phyloP scores from a whole-genome alignment of 176 grass and related monocot species.

The Hsuehochloa calcarea region DNA sequence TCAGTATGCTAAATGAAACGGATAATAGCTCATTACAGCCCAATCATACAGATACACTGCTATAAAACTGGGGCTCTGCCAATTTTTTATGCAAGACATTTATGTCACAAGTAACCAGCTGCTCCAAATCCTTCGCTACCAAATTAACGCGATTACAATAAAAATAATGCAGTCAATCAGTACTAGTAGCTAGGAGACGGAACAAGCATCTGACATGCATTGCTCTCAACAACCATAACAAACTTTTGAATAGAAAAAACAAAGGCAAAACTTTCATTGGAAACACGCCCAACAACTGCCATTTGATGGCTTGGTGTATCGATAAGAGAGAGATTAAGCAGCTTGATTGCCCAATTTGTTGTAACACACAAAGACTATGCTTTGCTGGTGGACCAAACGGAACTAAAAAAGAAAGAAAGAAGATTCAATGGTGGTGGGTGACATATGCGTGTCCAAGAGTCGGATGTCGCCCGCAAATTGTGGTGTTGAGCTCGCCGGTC shows the following conservation, averaged over 20 bases:
- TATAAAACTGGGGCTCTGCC: background rate
- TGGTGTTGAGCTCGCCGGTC: background rate
- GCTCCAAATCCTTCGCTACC: background rate
- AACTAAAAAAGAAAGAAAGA: no score
- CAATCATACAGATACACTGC: no score
- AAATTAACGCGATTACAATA: background rate
- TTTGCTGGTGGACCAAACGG: background rate
- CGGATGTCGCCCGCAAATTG: background rate
- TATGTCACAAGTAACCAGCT: background rate
- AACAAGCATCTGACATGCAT: background rate
- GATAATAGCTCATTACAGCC: background rate
- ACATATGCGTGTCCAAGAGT: background rate
- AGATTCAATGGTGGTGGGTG: slow-evolving; percentile 3
- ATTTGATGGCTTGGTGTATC: background rate
- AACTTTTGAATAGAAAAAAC: background rate
- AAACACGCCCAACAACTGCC: background rate
- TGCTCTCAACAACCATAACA: background rate
- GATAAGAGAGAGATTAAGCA: no score
- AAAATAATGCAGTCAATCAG: background rate
- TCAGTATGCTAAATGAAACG: background rate
- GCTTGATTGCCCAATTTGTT: background rate
- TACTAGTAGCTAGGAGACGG: background rate
- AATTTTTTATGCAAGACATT: background rate
- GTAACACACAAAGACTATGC: background rate
- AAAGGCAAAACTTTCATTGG: background rate